These are phyloP conservation scores for Acanthamoeba pearcei DNA, from an alignment of 208 protist genomes.

Conservation along the genomic window DNA sequence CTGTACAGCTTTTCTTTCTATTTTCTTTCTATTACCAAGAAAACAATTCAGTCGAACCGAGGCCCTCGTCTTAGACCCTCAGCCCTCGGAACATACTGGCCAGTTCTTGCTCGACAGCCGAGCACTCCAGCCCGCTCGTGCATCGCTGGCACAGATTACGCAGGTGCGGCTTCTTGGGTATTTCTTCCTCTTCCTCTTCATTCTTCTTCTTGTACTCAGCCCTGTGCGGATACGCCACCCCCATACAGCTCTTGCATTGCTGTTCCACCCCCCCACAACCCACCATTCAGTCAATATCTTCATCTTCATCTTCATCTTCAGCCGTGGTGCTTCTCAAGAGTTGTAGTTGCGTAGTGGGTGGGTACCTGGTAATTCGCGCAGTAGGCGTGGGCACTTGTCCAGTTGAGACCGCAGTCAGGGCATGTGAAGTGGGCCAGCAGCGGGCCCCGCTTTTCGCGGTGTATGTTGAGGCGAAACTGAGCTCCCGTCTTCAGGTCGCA, in stretches of 20 bases:
- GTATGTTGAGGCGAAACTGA: not conserved
- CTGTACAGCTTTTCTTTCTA: no score
- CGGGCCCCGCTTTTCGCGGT: not conserved
- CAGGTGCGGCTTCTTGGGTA: not conserved
- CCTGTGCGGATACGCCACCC: not conserved
- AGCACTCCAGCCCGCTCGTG: not conserved
- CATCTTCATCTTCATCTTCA: no score
- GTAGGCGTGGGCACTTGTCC: conserved; percentile 12
- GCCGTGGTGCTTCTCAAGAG: no score
- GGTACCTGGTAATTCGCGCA: conserved; percentile 24
- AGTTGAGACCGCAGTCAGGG: not conserved
- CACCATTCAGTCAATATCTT: no score
- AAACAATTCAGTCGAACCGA: no score
- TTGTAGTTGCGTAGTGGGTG: no score
- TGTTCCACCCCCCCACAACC: no score
- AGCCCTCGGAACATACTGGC: no score
- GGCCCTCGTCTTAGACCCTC: no score
- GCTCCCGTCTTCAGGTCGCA: conserved; percentile 2
- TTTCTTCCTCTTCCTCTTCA: not conserved
- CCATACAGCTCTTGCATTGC: not conserved
- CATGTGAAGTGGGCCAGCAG: conserved; percentile 10
- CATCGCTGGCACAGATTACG: not conserved
- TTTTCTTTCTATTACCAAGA: no score
- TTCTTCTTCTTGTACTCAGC: not conserved
- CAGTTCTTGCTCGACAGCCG: not conserved